Evolutionary conservation across 805 yeast genomes (phyloP).

Genomic region (Candida maris): DNA sequence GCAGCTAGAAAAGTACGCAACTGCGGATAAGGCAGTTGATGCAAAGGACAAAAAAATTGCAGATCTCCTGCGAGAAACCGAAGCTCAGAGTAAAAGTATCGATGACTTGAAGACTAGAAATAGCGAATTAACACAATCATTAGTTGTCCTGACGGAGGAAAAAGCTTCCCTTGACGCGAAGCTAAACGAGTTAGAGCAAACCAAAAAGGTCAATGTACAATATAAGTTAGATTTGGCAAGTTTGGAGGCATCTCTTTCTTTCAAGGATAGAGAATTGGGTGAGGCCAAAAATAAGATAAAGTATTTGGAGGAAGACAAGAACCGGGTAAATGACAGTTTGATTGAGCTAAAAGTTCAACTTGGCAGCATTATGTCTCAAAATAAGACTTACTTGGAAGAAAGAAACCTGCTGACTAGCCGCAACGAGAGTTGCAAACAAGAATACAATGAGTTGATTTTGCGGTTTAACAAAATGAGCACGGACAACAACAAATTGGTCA

Average conservation of each 20-base stretch:
- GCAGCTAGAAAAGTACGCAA: constrained; percentile 8
- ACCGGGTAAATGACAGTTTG: constrained; percentile 35
- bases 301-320: constrained; percentile 37
- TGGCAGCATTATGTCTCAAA: constrained; percentile 37
- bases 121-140: constrained; percentile 28
- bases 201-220: constrained; percentile 40
- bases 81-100: constrained; percentile 16
- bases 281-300: constrained; percentile 37
- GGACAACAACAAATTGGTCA: constrained; percentile 39
- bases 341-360: constrained; percentile 39
- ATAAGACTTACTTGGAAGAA: constrained; percentile 34
- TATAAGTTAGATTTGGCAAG: constrained; percentile 48
- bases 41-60: constrained; percentile 17
- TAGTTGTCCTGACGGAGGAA: constrained; percentile 35
- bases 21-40: constrained; percentile 7
- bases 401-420: constrained; percentile 39
- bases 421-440: constrained; percentile 37
- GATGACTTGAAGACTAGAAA: constrained; percentile 27
- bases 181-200: constrained; percentile 36
- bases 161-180: constrained; percentile 26
- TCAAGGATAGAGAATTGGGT: constrained; percentile 40
- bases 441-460: constrained; percentile 31
- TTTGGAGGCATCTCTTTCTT: constrained; percentile 39
- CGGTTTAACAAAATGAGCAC: constrained; percentile 40
- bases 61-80: constrained; percentile 14